A percentile compares a stretch with the other conserved stretches of the same genome.
Conservation (phyloP, 176 grass and related monocot genomes). For the Lolium multiflorum region DNA sequence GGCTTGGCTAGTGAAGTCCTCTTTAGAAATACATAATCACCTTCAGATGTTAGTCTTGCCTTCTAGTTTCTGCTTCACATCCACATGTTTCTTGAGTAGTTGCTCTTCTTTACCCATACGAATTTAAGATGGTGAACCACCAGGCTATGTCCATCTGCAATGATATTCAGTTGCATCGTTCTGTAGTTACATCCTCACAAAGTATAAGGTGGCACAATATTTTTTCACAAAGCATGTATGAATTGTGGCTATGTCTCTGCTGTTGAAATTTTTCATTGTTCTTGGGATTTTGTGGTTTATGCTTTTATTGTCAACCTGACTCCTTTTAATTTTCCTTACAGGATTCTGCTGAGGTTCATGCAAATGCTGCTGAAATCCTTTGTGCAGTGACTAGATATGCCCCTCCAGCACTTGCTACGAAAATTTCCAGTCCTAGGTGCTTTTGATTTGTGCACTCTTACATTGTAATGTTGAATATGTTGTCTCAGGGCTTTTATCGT, state of each 20-base stretch:
- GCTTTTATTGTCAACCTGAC: neutral
- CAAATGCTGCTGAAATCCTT: conserved; percentile 91
- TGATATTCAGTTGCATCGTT: neutral
- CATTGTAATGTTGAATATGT: conserved; percentile 25
- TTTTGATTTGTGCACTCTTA: conserved; percentile 30
- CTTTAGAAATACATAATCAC: neutral
- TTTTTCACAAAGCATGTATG: conserved; percentile 4
- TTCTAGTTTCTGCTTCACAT: conserved; percentile 29
- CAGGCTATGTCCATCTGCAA: neutral
- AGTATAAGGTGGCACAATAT: neutral
- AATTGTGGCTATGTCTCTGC: conserved; percentile 1
- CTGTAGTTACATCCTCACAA: neutral
- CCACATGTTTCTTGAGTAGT: neutral
- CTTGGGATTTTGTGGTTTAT: neutral
- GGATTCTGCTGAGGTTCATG: conserved; percentile 96
- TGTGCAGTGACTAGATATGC: conserved; percentile 94
- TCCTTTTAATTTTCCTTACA: conserved; percentile 44
- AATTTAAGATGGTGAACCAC: conserved; percentile 7
- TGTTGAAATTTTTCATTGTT: neutral
- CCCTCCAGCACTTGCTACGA: conserved; percentile 83
- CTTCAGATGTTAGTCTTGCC: neutral
- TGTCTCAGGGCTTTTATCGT: neutral
- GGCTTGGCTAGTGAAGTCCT: conserved; percentile 6
- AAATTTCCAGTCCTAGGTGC: conserved; percentile 89
- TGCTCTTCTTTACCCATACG: conserved; percentile 7